Evolutionary conservation across 2,329 filamentous ascomycete genomes (phyloP).

Genomic region (Endoconidiophora polonica): DNA sequence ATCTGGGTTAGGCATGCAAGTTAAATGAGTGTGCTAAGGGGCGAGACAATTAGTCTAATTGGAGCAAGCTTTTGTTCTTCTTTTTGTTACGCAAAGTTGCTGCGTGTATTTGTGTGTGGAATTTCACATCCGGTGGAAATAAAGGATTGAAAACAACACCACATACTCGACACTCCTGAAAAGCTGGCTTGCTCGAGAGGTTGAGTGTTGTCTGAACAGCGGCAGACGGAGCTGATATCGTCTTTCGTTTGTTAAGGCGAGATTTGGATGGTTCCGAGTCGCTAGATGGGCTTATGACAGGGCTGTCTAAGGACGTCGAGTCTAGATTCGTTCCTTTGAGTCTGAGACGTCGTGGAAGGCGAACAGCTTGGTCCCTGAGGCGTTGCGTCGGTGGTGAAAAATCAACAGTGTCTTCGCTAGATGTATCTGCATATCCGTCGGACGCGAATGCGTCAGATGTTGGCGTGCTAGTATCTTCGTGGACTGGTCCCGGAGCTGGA

Average conservation of each 20-base stretch:
- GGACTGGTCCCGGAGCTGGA: conserved; percentile 8
- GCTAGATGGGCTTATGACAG: neutral
- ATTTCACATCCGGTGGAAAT: conserved; percentile 28
- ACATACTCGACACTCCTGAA: conserved; percentile 27
- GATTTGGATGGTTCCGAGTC: neutral
- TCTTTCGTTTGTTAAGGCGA: neutral
- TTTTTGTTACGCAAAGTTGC: conserved; percentile 19
- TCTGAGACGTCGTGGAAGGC: neutral
- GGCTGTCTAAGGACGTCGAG: neutral
- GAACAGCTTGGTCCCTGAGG: neutral
- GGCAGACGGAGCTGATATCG: neutral
- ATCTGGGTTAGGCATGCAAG: too few species aligned
- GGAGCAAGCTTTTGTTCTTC: conserved; percentile 6
- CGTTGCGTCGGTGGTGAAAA: neutral
- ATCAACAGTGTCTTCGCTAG: neutral
- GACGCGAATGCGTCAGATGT: neutral
- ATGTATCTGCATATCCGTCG: neutral
- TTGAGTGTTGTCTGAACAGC: conserved; percentile 27
- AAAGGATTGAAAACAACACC: conserved; percentile 29
- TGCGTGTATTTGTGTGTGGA: conserved; percentile 25
- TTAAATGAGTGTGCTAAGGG: too few species aligned
- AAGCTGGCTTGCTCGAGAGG: conserved; percentile 25
- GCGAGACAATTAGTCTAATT: too few species aligned
- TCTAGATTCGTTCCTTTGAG: neutral
- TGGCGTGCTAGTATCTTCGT: neutral